Percentiles rank a stretch among this genome's conserved stretches.
These are phyloP conservation scores for Malania oleifera DNA, from an alignment of 164 flowering plant genomes.

Conservation along the genomic window DNA sequence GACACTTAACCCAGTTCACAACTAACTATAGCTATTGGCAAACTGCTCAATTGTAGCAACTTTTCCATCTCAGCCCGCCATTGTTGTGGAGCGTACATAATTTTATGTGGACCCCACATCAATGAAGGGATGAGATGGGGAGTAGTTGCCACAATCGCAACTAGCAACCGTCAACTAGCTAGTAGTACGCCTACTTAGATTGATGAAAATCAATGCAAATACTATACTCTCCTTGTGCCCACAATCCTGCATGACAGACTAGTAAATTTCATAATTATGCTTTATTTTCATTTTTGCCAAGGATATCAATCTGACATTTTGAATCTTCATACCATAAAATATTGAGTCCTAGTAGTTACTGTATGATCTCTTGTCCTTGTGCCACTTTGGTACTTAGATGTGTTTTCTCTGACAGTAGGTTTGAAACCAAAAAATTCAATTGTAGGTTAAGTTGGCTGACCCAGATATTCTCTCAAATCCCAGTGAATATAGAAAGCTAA, in stretches of 20 bases:
- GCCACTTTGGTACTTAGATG: neutral
- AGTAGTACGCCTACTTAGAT: too few relatives aligned
- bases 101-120: too few relatives aligned
- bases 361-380: neutral
- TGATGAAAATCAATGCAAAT: neutral
- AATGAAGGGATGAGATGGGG: too few relatives aligned
- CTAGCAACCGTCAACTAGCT: too few relatives aligned
- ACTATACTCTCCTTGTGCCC: neutral
- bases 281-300: neutral
- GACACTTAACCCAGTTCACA: too few relatives aligned
- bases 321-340: neutral
- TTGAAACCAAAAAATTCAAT: neutral
- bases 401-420: neutral
- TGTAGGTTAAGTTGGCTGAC: constrained; percentile 89
- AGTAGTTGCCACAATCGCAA: too few relatives aligned
- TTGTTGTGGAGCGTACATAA: too few relatives aligned
- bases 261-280: neutral
- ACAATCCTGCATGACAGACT: neutral
- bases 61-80: too few relatives aligned
- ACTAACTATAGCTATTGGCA: too few relatives aligned
- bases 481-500: constrained; percentile 85
- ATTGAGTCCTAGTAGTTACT: neutral
- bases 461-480: constrained; percentile 89
- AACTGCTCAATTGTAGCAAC: too few relatives aligned
- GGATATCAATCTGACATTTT: neutral